A percentile compares a stretch with the other conserved stretches of the same genome.
Evolutionary conservation across 768 basidiomycete species (phyloP).

Genomic region (Lentinula sp.): DNA sequence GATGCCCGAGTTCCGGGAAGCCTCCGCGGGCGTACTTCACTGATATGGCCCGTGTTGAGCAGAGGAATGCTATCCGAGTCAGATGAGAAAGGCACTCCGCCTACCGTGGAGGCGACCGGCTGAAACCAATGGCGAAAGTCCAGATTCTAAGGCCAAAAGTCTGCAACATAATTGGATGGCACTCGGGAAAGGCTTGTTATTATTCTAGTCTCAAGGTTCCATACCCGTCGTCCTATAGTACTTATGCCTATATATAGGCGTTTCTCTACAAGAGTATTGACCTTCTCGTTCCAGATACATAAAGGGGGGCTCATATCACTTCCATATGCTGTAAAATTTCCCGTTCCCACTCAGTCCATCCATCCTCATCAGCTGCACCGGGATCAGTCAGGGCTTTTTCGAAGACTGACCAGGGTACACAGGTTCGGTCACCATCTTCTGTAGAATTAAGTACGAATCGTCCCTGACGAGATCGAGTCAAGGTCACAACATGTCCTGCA

Average conservation of each 20-base stretch:
- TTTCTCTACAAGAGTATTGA: neutral
- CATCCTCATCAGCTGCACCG: slow-evolving; percentile 59
- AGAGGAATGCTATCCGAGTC: neutral
- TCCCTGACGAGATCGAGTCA: slow-evolving; percentile 87
- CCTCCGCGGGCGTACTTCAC: neutral
- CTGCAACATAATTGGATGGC: neutral
- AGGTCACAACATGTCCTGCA: slow-evolving; percentile 89
- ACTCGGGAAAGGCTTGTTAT: neutral
- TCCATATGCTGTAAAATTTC: slow-evolving; percentile 66
- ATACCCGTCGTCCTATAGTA: neutral
- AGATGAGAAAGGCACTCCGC: neutral
- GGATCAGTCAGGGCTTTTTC: slow-evolving; percentile 45
- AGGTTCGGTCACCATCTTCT: slow-evolving; percentile 50
- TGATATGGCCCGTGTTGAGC: no score
- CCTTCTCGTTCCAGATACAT: neutral
- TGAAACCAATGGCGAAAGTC: neutral
- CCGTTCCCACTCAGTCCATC: slow-evolving; percentile 77
- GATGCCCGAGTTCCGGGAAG: neutral
- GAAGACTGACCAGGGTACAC: slow-evolving; percentile 74
- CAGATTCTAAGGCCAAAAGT: neutral
- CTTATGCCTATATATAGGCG: neutral
- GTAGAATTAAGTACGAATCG: slow-evolving; percentile 52
- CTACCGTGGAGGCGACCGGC: neutral
- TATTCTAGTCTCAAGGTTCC: neutral
- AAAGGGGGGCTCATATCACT: slow-evolving; percentile 19